Conservation (phyloP, 225 moss, liverwort and hornwort genomes). For the Rhytidiadelphus loreus region DNA sequence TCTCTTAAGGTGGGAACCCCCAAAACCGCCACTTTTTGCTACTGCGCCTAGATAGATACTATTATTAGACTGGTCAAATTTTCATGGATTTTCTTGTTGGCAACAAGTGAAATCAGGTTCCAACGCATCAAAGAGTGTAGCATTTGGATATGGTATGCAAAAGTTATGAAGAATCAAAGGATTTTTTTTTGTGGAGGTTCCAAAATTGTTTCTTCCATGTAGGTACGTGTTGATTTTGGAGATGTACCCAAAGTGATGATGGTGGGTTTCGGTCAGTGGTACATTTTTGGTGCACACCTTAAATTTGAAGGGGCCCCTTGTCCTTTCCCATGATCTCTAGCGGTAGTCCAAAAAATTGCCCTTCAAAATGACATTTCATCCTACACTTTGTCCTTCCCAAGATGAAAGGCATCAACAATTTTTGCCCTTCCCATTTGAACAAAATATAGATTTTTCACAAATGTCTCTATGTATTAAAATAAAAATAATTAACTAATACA, state of each 20-base stretch:
- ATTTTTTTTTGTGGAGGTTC: neutral
- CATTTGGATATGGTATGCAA: neutral
- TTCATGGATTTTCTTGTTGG: neutral
- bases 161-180: neutral
- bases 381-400: neutral
- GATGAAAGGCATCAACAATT: neutral
- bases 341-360: neutral
- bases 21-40: neutral
- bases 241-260: neutral
- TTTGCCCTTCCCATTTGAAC: neutral
- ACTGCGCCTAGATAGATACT: neutral
- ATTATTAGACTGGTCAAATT: neutral
- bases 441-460: neutral
- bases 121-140: neutral
- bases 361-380: neutral
- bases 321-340: rapidly evolving
- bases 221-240: neutral
- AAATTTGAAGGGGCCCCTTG: neutral
- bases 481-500: neutral
- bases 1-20: neutral
- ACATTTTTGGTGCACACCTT: neutral
- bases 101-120: neutral
- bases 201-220: neutral
- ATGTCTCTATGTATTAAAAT: too few species aligned
- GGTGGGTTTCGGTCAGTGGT: rapidly evolving